Evolutionary conservation across 345 rosid genomes (phyloP), one percentile per base, ranked within the genome.

Genomic region (Eucalyptus pauciflora): DNA sequence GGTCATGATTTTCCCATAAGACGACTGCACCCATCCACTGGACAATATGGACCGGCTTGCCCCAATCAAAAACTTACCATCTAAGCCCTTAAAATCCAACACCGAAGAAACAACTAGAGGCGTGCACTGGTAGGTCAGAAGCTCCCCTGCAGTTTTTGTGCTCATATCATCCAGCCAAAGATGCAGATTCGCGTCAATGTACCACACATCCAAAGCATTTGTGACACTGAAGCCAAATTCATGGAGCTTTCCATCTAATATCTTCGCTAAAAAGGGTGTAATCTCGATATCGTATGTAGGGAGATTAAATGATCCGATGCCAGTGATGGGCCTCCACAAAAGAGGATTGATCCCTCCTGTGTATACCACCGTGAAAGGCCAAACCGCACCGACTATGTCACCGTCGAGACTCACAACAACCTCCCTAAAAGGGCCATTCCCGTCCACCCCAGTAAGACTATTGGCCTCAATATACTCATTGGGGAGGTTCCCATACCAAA

Each of bases 341-440:
- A 96, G 94, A 86, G 97, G 97, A 92, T 95, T 97, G 49, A 96
- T 89, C 56, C 99, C 99, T 54, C 99, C 99, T 0, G 99, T 96
- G 91, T 91, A 97, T 80, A 96, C 92, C 88, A 97, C 99, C 13
- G 99, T 96, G 88, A 97, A 97, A 54, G 99, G 99, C 97, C 98
- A 97, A 76, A 96, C 62, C 1, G 96, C 96, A 85, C 99, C 99
- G 13, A 96, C 95, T 2, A 92, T n/a, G n/a, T 87, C 86, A 2
- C 94, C 97, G 85, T 97, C 99, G 33, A 97, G 94, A 87, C 91
- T 94, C 58, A 97, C 94, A 88, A 96, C 88, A 88, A 96, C 99
- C 92, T 97, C 99, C 90, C 99, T 93, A 88, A 97, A 97, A 81
- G 99, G 98, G 64, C 99, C 99, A 91, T 97, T 97, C 41, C 99